Evolutionary conservation across 257 asterid species (phyloP).

Genomic region (Gentiana dahurica): DNA sequence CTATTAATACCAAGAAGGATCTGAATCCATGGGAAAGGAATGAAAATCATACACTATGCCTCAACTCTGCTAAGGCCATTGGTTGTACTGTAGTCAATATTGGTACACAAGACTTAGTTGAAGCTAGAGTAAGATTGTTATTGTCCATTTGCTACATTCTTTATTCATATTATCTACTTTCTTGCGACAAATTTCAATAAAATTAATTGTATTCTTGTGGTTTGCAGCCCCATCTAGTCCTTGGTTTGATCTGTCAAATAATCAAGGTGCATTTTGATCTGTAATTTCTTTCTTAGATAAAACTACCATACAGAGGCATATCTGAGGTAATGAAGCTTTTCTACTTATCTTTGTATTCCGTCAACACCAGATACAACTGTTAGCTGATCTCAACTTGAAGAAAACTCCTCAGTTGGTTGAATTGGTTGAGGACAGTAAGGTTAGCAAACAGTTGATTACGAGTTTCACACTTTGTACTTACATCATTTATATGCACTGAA

Average conservation of each 20-base stretch:
- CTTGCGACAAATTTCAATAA: conserved; percentile 1
- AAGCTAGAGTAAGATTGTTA: conserved; percentile 71
- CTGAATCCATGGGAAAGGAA: conserved; percentile 98
- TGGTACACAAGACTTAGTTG: conserved; percentile 88
- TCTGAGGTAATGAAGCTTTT: background rate
- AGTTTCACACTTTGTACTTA: background rate
- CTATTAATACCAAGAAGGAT: conserved; percentile 70
- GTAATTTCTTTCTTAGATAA: background rate
- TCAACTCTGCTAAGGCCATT: conserved; percentile 94
- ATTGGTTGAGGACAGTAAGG: conserved; percentile 84
- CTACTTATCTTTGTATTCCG: background rate
- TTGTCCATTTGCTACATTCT: background rate
- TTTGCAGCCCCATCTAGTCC: conserved; percentile 93
- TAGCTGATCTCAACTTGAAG: conserved; percentile 85
- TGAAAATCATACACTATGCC: conserved; percentile 91
- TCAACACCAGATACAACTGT: conserved; percentile 60
- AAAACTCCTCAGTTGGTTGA: conserved; percentile 88
- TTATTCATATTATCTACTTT: background rate
- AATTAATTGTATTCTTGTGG: conserved; percentile 7
- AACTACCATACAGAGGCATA: background rate
- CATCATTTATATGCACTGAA: background rate
- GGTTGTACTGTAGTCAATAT: conserved; percentile 92
- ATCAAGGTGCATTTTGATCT: conserved; percentile 54
- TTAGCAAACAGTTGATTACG: conserved; percentile 12
- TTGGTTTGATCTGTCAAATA: conserved; percentile 85